Evolutionary conservation across 2,329 filamentous ascomycete genomes (phyloP).

Genomic region (Pseudogymnoascus sp.): DNA sequence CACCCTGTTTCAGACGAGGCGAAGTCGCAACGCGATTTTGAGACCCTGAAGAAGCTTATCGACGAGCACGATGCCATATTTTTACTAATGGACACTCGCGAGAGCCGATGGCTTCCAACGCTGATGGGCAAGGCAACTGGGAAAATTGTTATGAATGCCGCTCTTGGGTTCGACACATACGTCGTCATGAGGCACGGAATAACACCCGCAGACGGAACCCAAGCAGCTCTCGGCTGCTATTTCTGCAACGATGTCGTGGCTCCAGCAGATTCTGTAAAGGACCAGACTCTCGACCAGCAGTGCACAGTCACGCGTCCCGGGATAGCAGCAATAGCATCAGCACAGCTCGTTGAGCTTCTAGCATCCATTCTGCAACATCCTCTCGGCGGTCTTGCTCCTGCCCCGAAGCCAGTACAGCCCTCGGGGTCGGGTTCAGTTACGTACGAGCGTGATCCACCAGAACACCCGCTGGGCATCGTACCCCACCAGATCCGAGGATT

Average conservation of each 20-base stretch:
- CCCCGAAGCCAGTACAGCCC: constrained; percentile 37
- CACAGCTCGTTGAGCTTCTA: constrained; percentile 80
- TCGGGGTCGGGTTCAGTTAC: constrained; percentile 26
- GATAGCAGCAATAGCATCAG: constrained; percentile 84
- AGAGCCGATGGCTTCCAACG: constrained; percentile 90
- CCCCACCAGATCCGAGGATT: constrained; percentile 77
- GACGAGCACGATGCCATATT: constrained; percentile 86
- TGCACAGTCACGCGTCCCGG: constrained; percentile 95
- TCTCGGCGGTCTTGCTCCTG: constrained; percentile 51
- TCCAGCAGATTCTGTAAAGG: constrained; percentile 84
- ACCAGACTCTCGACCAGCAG: constrained; percentile 92
- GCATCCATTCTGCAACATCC: constrained; percentile 85
- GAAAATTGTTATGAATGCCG: constrained; percentile 95
- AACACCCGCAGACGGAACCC: constrained; percentile 44
- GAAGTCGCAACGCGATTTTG: constrained; percentile 64
- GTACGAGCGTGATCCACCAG: constrained; percentile 46
- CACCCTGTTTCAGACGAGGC: constrained; percentile 71
- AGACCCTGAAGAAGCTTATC: constrained; percentile 64
- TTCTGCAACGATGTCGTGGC: constrained; percentile 98
- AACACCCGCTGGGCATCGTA: constrained; percentile 58
- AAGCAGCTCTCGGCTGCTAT: constrained; percentile 78
- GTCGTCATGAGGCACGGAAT: constrained; percentile 95
- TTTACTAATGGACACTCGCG: constrained; percentile 91
- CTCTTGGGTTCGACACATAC: constrained; percentile 90
- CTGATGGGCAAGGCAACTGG: constrained; percentile 88